Conservation (phyloP, 176 grass and related monocot genomes). For the Sorghum bicolor region Sorghum_bicolor_NCBIv3 NC_012878.2:54872001-54872500, state of each 20-base stretch:
- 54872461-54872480: neutral
- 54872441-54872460: neutral
- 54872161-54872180: constrained; percentile 38
- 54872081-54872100: neutral
- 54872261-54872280: neutral
- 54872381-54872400: neutral
- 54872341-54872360: neutral
- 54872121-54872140: neutral
- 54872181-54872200: constrained; percentile 69
- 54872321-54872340: neutral
- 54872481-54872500: neutral
- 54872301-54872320: neutral
- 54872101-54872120: neutral
- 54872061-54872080: constrained; percentile 6
- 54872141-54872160: neutral
- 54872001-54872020: neutral
- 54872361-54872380: neutral
- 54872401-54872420: neutral
- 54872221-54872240: neutral
- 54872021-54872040: neutral
- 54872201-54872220: constrained; percentile 77
- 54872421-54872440: neutral
- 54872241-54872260: neutral
- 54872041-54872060: neutral
- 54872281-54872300: neutral